Evolutionary conservation across 139 green algal genomes (phyloP).

Genomic region (Chlamydomonas schloesseri): DNA sequence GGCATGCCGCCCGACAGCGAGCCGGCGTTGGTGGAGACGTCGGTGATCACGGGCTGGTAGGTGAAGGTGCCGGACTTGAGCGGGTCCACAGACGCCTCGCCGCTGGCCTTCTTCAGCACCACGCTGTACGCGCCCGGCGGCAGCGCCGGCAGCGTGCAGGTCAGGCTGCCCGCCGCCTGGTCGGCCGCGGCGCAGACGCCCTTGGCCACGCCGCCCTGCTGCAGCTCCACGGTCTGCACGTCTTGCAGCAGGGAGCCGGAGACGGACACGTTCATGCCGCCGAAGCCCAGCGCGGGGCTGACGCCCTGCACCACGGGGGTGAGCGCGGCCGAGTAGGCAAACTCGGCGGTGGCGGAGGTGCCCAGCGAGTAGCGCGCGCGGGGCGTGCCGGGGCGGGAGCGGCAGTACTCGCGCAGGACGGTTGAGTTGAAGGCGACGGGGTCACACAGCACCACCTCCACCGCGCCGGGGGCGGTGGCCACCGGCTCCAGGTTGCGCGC

Average conservation of each 20-base stretch:
- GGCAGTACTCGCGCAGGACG: constrained; percentile 19
- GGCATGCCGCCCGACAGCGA: constrained; percentile 43
- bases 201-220: not conserved
- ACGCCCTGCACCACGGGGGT: not conserved
- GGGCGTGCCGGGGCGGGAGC: not conserved
- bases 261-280: not conserved
- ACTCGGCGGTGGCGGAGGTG: too few relatives aligned
- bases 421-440: not conserved
- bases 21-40: constrained; percentile 9
- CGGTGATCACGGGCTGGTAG: not conserved
- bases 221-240: not conserved
- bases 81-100: constrained; percentile 25
- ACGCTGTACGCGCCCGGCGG: constrained; percentile 11
- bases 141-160: constrained; percentile 5
- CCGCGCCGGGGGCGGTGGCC: not conserved
- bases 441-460: constrained; percentile 41
- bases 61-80: not conserved
- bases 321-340: constrained; percentile 3
- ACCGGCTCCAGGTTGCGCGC: constrained; percentile 14
- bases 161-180: not conserved
- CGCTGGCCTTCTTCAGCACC: constrained; percentile 6
- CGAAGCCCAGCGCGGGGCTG: not conserved
- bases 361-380: not conserved
- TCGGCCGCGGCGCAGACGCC: not conserved
- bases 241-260: not conserved